Conservation (phyloP, 257 asterid species). For the Galeopsis tetrahit region DNA sequence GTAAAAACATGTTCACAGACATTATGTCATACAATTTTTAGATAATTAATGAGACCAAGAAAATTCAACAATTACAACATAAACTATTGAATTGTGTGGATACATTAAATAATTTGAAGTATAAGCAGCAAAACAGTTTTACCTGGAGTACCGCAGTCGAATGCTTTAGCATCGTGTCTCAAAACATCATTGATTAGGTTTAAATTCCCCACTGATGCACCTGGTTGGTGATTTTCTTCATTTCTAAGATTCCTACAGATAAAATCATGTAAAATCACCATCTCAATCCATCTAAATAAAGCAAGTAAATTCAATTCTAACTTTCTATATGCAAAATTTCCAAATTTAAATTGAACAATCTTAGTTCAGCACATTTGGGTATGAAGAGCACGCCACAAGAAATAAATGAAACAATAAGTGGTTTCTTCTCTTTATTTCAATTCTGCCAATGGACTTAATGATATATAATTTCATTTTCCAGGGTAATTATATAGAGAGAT, state of each 20-base stretch:
- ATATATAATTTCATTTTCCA: constrained; percentile 5
- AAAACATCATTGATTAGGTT: constrained; percentile 69
- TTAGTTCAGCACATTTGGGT: constrained; percentile 2
- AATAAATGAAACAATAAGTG: constrained; percentile 8
- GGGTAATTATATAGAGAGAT: background rate
- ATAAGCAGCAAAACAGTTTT: constrained; percentile 36
- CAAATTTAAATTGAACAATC: background rate
- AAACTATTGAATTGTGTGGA: constrained; percentile 8
- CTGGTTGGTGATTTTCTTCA: constrained; percentile 52
- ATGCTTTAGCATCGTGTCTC: constrained; percentile 68
- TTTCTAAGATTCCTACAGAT: constrained; percentile 77
- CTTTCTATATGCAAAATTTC: constrained; percentile 25
- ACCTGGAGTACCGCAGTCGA: constrained; percentile 66
- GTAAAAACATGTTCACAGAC: constrained; percentile 11
- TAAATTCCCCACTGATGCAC: constrained; percentile 55
- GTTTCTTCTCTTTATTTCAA: background rate
- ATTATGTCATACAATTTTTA: background rate
- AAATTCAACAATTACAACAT: constrained; percentile 9
- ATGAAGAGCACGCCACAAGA: constrained; percentile 24
- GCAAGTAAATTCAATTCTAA: constrained; percentile 16
- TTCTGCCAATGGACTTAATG: constrained; percentile 20
- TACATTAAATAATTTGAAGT: background rate
- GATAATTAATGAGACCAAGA: background rate
- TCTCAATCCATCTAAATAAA: constrained; percentile 25
- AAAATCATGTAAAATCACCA: constrained; percentile 35